phyloP scores from a whole-genome alignment of 768 basidiomycete genomes.

The Rubroboletus pulcherrimus region DNA sequence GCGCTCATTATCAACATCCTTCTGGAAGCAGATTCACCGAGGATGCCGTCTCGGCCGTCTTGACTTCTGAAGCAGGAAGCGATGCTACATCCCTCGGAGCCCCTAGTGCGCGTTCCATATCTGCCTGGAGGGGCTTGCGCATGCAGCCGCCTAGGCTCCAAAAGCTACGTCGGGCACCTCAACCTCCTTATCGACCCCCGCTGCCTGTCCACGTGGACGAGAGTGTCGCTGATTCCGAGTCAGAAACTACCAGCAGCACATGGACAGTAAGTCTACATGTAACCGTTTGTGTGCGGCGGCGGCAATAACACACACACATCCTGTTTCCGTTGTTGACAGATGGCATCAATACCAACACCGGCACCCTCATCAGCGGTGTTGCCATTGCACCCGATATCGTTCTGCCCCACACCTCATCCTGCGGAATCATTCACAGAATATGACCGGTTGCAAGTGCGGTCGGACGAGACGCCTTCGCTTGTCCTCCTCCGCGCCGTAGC shows the following conservation, averaged over 20 bases:
- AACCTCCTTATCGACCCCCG: background rate
- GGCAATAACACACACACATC: background rate
- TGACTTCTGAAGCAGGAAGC: slow-evolving; percentile 27
- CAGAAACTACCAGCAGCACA: slow-evolving; percentile 1
- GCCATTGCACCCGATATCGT: slow-evolving; percentile 16
- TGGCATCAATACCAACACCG: background rate
- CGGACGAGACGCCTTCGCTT: slow-evolving; percentile 16
- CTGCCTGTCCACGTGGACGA: background rate
- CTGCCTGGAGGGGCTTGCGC: slow-evolving; percentile 4
- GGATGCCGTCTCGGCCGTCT: slow-evolving; percentile 20
- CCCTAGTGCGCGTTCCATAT: background rate
- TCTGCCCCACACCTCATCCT: slow-evolving; percentile 18
- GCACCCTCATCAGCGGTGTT: background rate
- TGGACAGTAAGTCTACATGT: slow-evolving; percentile 17
- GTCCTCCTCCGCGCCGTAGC: slow-evolving; percentile 21
- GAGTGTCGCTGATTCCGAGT: background rate
- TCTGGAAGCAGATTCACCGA: slow-evolving; percentile 31
- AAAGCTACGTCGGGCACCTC: slow-evolving; percentile 15
- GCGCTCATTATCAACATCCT: slow-evolving; percentile 12
- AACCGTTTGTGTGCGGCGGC: background rate
- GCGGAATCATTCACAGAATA: slow-evolving; percentile 31
- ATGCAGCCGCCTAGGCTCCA: slow-evolving; percentile 14
- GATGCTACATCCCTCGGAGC: slow-evolving; percentile 7
- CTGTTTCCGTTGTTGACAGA: slow-evolving; percentile 4
- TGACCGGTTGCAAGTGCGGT: slow-evolving; percentile 25